These are phyloP conservation scores for Cornus controversa DNA, from an alignment of 148 eudicot genomes.

Conservation along the genomic window DNA sequence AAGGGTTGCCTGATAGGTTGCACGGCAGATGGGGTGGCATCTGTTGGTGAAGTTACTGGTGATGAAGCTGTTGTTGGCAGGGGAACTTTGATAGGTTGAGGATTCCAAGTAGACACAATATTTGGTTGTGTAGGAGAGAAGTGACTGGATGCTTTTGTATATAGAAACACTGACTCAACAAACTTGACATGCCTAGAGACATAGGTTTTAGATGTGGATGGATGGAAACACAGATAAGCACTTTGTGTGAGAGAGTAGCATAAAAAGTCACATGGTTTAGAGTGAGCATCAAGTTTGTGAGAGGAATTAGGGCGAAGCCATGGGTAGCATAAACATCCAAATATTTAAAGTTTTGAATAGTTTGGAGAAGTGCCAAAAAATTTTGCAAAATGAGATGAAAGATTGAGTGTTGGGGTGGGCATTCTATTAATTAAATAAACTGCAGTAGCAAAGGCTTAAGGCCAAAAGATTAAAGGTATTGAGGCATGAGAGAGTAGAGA, in stretches of 20 bases:
- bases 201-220: not conserved
- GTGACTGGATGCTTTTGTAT: not conserved
- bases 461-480: no score
- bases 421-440: no score
- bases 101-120: not conserved
- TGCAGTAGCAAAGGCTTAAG: no score
- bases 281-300: no score
- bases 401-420: no score
- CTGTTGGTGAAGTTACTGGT: not conserved
- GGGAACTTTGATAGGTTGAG: not conserved
- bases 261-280: not conserved
- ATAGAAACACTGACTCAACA: not conserved
- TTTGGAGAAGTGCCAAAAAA: not conserved
- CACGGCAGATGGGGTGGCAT: not conserved
- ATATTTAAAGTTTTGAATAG: not conserved
- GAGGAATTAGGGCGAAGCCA: no score
- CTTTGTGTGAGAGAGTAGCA: not conserved
- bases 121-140: not conserved
- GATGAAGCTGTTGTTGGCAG: not conserved
- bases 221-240: not conserved
- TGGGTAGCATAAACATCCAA: not conserved
- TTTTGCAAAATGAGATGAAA: not conserved
- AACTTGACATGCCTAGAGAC: slow-evolving; percentile 1
- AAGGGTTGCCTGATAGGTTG: not conserved
- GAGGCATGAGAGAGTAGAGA: no score